Conservation (phyloP, 768 basidiomycete species). For the Candolleomyces efflorescens region DNA sequence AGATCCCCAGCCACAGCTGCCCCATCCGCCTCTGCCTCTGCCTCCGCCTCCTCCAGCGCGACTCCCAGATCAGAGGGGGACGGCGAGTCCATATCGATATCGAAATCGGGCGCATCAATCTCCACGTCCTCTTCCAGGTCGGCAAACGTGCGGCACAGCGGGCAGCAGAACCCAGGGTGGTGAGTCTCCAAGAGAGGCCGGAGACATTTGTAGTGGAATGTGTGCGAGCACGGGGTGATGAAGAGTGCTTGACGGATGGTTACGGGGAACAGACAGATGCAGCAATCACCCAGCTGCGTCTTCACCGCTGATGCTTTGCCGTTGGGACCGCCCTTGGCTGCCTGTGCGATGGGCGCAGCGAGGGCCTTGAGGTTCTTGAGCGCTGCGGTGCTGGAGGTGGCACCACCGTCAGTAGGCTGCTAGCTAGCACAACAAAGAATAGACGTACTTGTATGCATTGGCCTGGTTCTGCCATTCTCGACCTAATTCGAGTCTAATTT, state of each 20-base stretch:
- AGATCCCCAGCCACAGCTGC: slow-evolving; percentile 9
- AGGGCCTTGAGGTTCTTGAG: slow-evolving; percentile 80
- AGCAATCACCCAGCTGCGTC: slow-evolving; percentile 64
- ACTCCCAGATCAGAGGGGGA: slow-evolving; percentile 11
- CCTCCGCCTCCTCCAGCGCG: slow-evolving; percentile 10
- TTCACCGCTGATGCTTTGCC: slow-evolving; percentile 10
- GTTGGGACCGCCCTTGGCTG: slow-evolving; percentile 4
- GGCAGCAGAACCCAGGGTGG: slow-evolving; percentile 92
- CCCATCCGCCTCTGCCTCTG: slow-evolving; percentile 5
- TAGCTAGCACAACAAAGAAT: slow-evolving; percentile 7
- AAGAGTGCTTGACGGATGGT: slow-evolving; percentile 95
- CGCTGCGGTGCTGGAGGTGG: slow-evolving; percentile 47
- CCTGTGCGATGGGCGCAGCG: slow-evolving; percentile 32
- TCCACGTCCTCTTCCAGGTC: slow-evolving; percentile 97
- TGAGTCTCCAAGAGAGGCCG: slow-evolving; percentile 85
- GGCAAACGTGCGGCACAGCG: slow-evolving; percentile 91
- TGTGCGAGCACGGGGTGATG: slow-evolving; percentile 96
- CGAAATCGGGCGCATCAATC: slow-evolving; percentile 32
- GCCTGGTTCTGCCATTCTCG: slow-evolving; percentile 87
- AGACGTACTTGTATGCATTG: slow-evolving; percentile 87
- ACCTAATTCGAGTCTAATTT: slow-evolving; percentile 86
- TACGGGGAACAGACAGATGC: slow-evolving; percentile 89
- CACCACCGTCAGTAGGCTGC: slow-evolving; percentile 6
- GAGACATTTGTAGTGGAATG: slow-evolving; percentile 97
- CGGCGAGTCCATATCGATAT: slow-evolving; percentile 21